Conservation (phyloP, 139 green algal genomes). For the Spirogloea muscicola region DNA sequence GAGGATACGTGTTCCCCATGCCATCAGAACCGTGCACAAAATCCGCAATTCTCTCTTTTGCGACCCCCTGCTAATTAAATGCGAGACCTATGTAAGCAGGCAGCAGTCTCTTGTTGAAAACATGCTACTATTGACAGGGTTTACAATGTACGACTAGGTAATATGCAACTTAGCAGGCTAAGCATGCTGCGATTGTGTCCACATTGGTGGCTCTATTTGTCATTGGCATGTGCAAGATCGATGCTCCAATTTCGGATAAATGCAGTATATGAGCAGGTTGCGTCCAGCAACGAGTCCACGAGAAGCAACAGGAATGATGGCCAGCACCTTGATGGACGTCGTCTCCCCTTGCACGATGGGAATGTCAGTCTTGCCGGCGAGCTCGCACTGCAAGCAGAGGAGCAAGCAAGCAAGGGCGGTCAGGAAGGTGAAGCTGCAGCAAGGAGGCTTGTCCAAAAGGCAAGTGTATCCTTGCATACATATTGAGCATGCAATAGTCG, state of each 20-base stretch:
- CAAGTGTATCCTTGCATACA: too few relatives aligned
- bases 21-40: constrained; percentile 87
- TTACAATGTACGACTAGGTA: neutral
- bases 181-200: neutral
- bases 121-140: neutral
- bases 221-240: too few relatives aligned
- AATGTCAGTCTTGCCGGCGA: constrained; percentile 29
- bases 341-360: constrained; percentile 32
- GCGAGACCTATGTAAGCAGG: neutral
- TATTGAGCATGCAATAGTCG: too few relatives aligned
- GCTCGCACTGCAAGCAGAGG: constrained; percentile 26
- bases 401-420: constrained; percentile 1
- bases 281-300: too few relatives aligned
- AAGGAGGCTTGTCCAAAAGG: too few relatives aligned
- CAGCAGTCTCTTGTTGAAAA: neutral
- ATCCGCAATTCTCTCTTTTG: constrained; percentile 71
- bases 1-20: constrained; percentile 71
- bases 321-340: constrained; percentile 15
- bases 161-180: neutral
- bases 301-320: too few relatives aligned
- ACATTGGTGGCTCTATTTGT: neutral
- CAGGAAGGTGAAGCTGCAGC: too few relatives aligned
- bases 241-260: too few relatives aligned
- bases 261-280: too few relatives aligned
- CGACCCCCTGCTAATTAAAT: constrained; percentile 45